Base-by-base conservation (phyloP, 345 rosid genomes). In the Aurinia saxatilis region DNA sequence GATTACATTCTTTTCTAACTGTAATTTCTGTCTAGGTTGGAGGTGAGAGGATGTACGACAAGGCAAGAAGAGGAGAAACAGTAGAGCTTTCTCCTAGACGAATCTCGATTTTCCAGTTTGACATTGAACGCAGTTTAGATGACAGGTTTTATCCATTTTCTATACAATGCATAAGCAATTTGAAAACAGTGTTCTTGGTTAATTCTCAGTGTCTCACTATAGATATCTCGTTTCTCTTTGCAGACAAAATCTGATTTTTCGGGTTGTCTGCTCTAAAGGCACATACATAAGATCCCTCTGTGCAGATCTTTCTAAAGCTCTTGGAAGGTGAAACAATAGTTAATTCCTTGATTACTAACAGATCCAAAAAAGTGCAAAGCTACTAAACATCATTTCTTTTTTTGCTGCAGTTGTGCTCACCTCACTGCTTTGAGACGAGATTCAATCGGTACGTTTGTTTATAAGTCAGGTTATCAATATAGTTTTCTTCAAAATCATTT, bases 11-110 rank as follows among this genome's bases (percentile, higher is more conserved):
- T 2, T 57, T 38, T 10, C 37, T 33, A 30, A 40, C 44, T 21
- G 3, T 17, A 15, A 17, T 34, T 29, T 21, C 14, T 45, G 56
- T 51, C 59, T 50, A 90, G 99, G 86, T 90, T 67, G 95, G 91
- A 73, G 97, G 99, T 10, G 97, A 93, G 76, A 93, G 62, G 75
- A 87, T 93, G 97, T 93, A 93, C 42, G 97, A 87, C 0, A 93
- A 93, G 81, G 96, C 97, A 42, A 90, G 99, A 81, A 79, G 86
- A 82, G 97, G 99, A 62, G 99, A 89, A 75, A 85, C 73, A 1
- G 50, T 90, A 12, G 97, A 93, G 74, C 95, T 93, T 68, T 69
- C 96, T 38, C 96, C 97, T 0, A 82, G 99, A 73, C 80, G 80
- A 72, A 87, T 90, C 70, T 93, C 97, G 2, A 82, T 93, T 78